These are phyloP conservation scores for Corynascus novoguineensis DNA, from an alignment of 495 filamentous ascomycete species.

Conservation along the genomic window DNA sequence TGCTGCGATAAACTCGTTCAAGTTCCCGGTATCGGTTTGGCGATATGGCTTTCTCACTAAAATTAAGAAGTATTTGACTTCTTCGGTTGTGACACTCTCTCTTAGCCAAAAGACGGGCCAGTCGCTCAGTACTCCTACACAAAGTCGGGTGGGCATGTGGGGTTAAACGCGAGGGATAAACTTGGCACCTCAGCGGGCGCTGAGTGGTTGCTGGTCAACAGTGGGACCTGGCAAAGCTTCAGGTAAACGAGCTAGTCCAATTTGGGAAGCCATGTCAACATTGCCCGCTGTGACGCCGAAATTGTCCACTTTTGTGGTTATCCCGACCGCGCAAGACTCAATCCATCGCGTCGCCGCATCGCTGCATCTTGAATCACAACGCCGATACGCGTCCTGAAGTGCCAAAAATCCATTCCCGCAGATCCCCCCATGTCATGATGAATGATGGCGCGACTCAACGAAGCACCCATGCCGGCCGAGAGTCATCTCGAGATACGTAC, in stretches of 20 bases:
- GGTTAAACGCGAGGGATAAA: too few species aligned
- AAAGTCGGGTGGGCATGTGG: too few species aligned
- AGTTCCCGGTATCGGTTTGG: too few species aligned
- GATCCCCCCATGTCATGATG: conserved; percentile 19
- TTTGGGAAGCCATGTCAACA: conserved; percentile 32
- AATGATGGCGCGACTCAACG: conserved; percentile 88
- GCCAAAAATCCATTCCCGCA: background rate
- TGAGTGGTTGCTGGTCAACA: conserved; percentile 11
- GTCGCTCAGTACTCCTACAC: too few species aligned
- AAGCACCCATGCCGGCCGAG: conserved; percentile 63
- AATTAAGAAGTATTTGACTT: too few species aligned
- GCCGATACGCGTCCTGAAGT: background rate
- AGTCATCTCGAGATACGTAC: conserved; percentile 69
- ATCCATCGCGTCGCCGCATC: conserved; percentile 2
- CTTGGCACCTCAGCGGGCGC: too few species aligned
- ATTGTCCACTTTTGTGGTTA: conserved; percentile 16
- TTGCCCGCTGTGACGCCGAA: conserved; percentile 22
- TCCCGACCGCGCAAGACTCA: background rate
- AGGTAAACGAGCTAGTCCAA: conserved; percentile 18
- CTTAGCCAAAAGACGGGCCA: too few species aligned
- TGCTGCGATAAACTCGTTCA: background rate
- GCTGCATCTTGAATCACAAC: background rate
- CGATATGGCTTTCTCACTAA: too few species aligned
- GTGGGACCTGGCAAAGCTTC: background rate
- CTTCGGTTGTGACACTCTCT: too few species aligned